Evolutionary conservation across 140 eudicot species (phyloP).

Genomic region (Anethum foeniculum): DNA sequence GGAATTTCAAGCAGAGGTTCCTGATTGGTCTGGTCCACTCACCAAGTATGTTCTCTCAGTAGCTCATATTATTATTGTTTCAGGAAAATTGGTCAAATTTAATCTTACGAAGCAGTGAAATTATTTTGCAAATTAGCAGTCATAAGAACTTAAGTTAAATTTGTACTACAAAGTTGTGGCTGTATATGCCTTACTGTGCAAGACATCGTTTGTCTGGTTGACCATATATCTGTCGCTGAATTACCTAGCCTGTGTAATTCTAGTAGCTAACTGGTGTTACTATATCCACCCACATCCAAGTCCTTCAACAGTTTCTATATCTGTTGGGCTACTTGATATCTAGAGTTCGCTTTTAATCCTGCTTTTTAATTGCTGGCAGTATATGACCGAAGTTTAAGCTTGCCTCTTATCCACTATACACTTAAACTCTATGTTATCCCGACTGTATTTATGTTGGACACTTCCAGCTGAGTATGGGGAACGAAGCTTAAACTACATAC

Average conservation of each 20-base stretch:
- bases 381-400: not conserved
- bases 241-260: not conserved
- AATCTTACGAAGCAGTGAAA: not conserved
- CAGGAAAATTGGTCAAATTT: not conserved
- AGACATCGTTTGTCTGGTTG: not conserved
- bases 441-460: not conserved
- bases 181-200: not conserved
- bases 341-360: not conserved
- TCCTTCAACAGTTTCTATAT: not conserved
- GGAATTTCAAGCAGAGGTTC: slow-evolving; percentile 77
- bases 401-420: not conserved
- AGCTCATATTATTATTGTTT: not conserved
- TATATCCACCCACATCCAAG: not conserved
- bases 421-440: not conserved
- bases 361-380: not conserved
- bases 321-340: not conserved
- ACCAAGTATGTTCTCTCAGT: slow-evolving; percentile 42
- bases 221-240: not conserved
- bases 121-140: not conserved
- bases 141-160: not conserved
- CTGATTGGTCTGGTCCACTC: slow-evolving; percentile 64
- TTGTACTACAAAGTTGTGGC: not conserved
- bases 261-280: not conserved
- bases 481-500: not conserved
- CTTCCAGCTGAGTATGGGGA: not conserved